Evolutionary conservation across 345 rosid genomes (phyloP).

Genomic region (Mangifera indica): DNA sequence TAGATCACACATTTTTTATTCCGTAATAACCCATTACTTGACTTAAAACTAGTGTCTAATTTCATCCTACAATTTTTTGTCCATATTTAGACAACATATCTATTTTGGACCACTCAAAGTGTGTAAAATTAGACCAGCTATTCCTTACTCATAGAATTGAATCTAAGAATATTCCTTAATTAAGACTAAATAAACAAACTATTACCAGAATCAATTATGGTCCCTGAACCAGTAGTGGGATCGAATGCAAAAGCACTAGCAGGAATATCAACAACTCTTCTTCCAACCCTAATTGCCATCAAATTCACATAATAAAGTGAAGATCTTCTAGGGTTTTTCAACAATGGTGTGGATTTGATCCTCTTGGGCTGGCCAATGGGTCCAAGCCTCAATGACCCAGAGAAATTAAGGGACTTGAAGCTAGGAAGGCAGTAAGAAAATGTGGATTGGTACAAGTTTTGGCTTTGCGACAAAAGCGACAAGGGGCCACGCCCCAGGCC

Average conservation of each 20-base stretch:
- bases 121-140: neutral
- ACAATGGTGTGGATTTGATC: constrained; percentile 78
- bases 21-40: too few species aligned
- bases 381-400: constrained; percentile 86
- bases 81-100: neutral
- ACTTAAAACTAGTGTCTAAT: neutral
- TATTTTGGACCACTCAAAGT: neutral
- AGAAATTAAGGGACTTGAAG: constrained; percentile 64
- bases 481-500: constrained; percentile 89
- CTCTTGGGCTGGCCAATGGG: constrained; percentile 69
- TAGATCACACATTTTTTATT: too few species aligned
- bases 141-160: neutral
- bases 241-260: constrained; percentile 63
- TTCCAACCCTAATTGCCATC: constrained; percentile 73
- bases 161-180: neutral
- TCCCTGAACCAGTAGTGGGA: constrained; percentile 78
- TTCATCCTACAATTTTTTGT: neutral
- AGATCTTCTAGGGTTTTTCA: constrained; percentile 75
- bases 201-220: constrained; percentile 89
- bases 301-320: constrained; percentile 83
- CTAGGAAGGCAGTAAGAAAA: constrained; percentile 94
- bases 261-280: constrained; percentile 67
- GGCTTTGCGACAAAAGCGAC: constrained; percentile 76
- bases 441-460: constrained; percentile 61
- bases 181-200: neutral